Evolutionary conservation across 2,329 filamentous ascomycete genomes (phyloP).

Genomic region (Stemphylium beticola): DNA sequence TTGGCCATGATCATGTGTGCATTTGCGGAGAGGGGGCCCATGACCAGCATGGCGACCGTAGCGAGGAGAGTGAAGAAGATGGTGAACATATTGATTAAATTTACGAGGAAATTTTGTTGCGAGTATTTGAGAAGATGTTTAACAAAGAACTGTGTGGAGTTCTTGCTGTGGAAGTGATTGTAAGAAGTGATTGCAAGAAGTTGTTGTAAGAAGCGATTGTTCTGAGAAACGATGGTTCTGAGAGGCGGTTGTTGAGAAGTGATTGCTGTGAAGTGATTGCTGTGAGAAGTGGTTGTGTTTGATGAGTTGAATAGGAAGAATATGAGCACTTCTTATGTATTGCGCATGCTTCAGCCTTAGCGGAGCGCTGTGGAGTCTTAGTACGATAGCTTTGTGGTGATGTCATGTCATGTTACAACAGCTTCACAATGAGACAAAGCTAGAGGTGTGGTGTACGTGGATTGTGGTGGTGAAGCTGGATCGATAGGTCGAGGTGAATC

Average conservation of each 20-base stretch:
- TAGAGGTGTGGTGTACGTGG: conserved; percentile 10
- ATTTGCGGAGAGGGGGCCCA: conserved; percentile 61
- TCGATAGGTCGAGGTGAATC: conserved; percentile 16
- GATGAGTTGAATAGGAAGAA: conserved; percentile 17
- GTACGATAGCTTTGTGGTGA: conserved; percentile 18
- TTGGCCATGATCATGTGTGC: conserved; percentile 78
- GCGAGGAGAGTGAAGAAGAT: conserved; percentile 14
- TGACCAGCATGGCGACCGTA: conserved; percentile 36
- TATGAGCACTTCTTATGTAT: conserved; percentile 18
- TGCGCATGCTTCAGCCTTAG: background rate
- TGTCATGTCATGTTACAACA: conserved; percentile 9
- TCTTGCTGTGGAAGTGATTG: background rate
- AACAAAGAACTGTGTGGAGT: too few relatives aligned
- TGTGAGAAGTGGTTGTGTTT: conserved; percentile 13
- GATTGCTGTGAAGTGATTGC: background rate
- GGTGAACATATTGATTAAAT: conserved; percentile 17
- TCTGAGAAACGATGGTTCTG: background rate
- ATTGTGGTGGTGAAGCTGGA: conserved; percentile 18
- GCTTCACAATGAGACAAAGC: conserved; percentile 31
- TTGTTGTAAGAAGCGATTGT: conserved; percentile 9
- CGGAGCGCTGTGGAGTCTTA: conserved; percentile 12
- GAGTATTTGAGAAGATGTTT: background rate
- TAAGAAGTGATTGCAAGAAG: background rate
- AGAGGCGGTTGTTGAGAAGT: background rate
- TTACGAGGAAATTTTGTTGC: conserved; percentile 5